These are phyloP conservation scores for Microcyclospora pomicola DNA, from an alignment of 2,329 filamentous ascomycete species.

Conservation along the genomic window DNA sequence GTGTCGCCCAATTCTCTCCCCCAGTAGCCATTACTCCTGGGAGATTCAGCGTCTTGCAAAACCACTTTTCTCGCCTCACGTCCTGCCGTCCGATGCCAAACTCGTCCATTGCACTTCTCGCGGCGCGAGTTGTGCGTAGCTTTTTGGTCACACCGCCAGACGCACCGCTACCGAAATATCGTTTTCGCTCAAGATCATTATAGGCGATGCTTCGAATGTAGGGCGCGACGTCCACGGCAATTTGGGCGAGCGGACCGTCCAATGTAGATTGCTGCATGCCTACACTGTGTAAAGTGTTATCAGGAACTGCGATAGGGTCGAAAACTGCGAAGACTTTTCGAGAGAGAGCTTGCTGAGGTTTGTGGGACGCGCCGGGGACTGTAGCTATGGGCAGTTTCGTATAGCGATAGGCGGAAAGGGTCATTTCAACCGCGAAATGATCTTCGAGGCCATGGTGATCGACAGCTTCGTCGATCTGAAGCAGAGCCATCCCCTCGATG, in stretches of 20 bases:
- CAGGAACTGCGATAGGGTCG: constrained; percentile 35
- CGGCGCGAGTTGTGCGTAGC: constrained; percentile 54
- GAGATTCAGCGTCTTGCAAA: constrained; percentile 47
- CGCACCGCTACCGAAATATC: no score
- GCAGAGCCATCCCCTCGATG: constrained; percentile 37
- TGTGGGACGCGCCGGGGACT: background rate
- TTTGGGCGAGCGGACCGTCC: constrained; percentile 52
- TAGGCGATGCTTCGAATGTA: constrained; percentile 77
- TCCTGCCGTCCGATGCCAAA: constrained; percentile 43
- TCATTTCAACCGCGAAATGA: constrained; percentile 19
- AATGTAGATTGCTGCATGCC: constrained; percentile 58
- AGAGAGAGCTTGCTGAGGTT: constrained; percentile 17
- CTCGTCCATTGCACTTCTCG: constrained; percentile 57
- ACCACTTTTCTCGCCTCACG: constrained; percentile 60
- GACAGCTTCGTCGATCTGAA: constrained; percentile 36
- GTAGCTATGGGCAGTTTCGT: background rate
- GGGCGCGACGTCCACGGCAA: constrained; percentile 69
- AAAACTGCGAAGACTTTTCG: constrained; percentile 35
- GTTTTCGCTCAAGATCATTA: constrained; percentile 40
- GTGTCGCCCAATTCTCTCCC: constrained; percentile 24
- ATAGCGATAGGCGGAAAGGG: constrained; percentile 11
- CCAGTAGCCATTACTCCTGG: constrained; percentile 50
- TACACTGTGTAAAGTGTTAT: background rate
- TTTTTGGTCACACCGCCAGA: no score
- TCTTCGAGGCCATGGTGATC: constrained; percentile 31